phyloP scores from a whole-genome alignment of 129 eudicot species.

The Glebionis coronaria region DNA sequence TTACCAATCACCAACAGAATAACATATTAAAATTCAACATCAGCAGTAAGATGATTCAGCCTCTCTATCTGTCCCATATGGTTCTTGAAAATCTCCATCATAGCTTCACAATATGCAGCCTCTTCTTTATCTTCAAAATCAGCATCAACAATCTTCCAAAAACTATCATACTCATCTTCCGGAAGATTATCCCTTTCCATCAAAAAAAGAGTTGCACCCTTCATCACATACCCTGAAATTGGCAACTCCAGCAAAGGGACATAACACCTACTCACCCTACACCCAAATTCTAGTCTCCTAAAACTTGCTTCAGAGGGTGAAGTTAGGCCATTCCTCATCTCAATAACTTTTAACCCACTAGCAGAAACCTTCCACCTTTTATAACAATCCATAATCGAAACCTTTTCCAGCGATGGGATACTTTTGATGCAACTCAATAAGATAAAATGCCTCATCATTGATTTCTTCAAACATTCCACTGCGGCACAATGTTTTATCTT shows the following conservation, averaged over 20 bases:
- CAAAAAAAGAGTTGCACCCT: background rate
- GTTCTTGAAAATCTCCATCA: background rate
- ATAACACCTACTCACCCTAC: background rate
- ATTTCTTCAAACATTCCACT: background rate
- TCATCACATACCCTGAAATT: background rate
- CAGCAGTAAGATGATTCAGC: background rate
- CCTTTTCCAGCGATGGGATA: background rate
- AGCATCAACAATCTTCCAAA: background rate
- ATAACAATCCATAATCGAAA: background rate
- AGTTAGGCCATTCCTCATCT: too few relatives aligned
- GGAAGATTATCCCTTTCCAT: background rate
- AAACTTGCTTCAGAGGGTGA: background rate
- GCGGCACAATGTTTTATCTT: background rate
- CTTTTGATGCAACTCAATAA: background rate
- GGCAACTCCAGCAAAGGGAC: background rate
- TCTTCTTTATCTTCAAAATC: background rate
- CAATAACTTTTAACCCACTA: background rate
- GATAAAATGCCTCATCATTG: background rate
- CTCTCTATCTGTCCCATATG: background rate
- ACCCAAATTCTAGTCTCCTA: background rate
- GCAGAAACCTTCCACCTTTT: background rate
- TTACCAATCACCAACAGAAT: too few relatives aligned
- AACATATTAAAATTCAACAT: too few relatives aligned
- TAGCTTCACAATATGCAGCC: conserved; percentile 1
- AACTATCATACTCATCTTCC: background rate